These are phyloP conservation scores for Scleroderma citrinum DNA, from an alignment of 768 basidiomycete species.

Conservation along the genomic window DNA sequence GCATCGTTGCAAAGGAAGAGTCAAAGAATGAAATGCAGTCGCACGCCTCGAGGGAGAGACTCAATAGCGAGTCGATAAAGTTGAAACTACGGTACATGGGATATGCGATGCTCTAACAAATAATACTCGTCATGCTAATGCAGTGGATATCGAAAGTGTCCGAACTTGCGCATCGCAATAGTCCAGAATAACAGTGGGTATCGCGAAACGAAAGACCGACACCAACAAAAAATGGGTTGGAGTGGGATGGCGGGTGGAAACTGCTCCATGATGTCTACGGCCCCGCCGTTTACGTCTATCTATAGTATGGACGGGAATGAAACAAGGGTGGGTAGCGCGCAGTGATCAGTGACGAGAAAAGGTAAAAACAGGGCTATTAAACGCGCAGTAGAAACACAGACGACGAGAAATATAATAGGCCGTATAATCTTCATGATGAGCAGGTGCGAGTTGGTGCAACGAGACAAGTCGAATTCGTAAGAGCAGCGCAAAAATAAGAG, in stretches of 20 bases:
- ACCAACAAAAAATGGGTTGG: slow-evolving; percentile 23
- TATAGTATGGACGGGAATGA: slow-evolving; percentile 28
- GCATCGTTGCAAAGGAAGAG: slow-evolving; percentile 35
- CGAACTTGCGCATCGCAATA: slow-evolving; percentile 43
- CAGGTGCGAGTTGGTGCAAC: slow-evolving; percentile 41
- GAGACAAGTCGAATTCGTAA: slow-evolving; percentile 51
- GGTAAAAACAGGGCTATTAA: slow-evolving; percentile 19
- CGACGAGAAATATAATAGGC: slow-evolving; percentile 35
- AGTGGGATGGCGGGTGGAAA: too few relatives aligned
- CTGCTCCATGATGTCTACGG: slow-evolving; percentile 33
- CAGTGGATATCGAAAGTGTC: slow-evolving; percentile 36
- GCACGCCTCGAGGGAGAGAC: background rate
- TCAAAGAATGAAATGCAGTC: background rate
- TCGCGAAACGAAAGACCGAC: slow-evolving; percentile 49
- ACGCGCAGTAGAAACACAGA: slow-evolving; percentile 33
- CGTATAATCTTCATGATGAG: slow-evolving; percentile 41
- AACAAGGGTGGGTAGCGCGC: slow-evolving; percentile 21
- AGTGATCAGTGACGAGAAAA: slow-evolving; percentile 5
- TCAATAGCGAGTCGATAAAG: background rate
- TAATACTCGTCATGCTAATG: slow-evolving; percentile 47
- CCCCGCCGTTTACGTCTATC: slow-evolving; percentile 41
- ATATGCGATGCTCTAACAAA: slow-evolving; percentile 63
- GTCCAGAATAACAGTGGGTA: slow-evolving; percentile 38
- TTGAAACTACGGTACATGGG: slow-evolving; percentile 34
- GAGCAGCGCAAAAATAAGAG: slow-evolving; percentile 52